Base-by-base conservation (phyloP, 805 yeast species). In the Myxozyma kluyveri region DNA sequence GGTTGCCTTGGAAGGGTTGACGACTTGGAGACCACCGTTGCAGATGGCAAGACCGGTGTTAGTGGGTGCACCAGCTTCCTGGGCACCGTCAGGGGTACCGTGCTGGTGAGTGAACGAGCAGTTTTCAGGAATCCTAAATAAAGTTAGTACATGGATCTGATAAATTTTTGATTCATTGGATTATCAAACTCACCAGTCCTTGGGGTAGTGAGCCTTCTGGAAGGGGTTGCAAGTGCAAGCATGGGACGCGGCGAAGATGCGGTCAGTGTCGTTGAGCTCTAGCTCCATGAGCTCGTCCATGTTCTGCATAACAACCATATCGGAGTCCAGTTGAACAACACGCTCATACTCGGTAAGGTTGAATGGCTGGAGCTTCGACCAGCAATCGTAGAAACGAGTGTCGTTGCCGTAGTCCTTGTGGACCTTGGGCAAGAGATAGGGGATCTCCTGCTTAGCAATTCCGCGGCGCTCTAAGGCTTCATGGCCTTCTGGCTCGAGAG, bases 201-300 rank as follows among this genome's bases (percentile, higher is more conserved):
- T 54, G 14, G 85, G 85, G 52, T 80, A 80, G 62, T 80, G 82
- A 0, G 71, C 57, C 54, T 75, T 72, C 19, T 72, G 62, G 65
- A 74, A 69, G 3, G 85, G 85, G 57, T 80, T 80, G 65, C 85
- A 80, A 21, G 79, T 81, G 65, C 85, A 80, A 2, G 84, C 84
- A 57, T 80, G 80, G 9, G 77, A 64, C 0, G 84, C 83, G 0
- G 83, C 85, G 66, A 81, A 56, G n/a, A 56, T 32, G 9, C 60
- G 49, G 47, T 56, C 55, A 35, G 52, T 42, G 43, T 62, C 63
- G 45, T 67, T 61, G 43, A 80, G 63, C 7, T 71, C 71, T 18
- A 78, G 44, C 5, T 74, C 76, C 76, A 81, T 76, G 39, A 81
- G 65, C 60, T 80, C 84, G 64, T 81, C 85, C 80, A 81, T 78